A percentile compares a stretch with the other conserved stretches of the same genome.
These are phyloP conservation scores for Ceriops tagal DNA, from an alignment of 345 rosid genomes.

Conservation along the genomic window DNA sequence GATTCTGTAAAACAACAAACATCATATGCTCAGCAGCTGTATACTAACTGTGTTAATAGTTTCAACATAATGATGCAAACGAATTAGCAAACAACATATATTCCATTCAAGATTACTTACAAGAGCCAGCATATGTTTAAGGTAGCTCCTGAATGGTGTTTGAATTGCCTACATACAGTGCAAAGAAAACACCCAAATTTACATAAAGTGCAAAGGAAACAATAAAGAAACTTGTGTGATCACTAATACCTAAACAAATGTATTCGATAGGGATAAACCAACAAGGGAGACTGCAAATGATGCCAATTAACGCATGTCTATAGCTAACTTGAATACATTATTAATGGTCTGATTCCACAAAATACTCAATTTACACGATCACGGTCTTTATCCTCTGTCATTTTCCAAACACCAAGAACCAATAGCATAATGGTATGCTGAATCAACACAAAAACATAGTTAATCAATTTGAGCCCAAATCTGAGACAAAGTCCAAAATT, in stretches of 20 bases:
- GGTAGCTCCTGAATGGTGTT: constrained; percentile 88
- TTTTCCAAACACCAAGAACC: no score
- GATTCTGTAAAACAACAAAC: no score
- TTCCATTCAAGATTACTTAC: constrained; percentile 44
- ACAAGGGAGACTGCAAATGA: background rate
- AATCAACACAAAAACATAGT: no score
- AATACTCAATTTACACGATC: no score
- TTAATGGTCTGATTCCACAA: no score
- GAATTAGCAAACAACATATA: background rate
- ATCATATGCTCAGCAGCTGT: background rate
- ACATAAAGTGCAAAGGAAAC: background rate
- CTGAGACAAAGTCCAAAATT: no score
- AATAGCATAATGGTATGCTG: no score
- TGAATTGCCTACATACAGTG: constrained; percentile 56
- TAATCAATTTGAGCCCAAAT: background rate
- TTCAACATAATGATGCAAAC: background rate
- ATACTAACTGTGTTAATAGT: background rate
- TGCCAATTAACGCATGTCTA: no score
- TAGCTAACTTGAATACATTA: no score
- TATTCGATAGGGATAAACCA: background rate
- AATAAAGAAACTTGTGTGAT: background rate
- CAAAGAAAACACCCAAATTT: background rate
- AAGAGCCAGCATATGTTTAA: constrained; percentile 80
- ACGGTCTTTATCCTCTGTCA: no score
- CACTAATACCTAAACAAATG: background rate